These are phyloP conservation scores for Croton laevigatus DNA, from an alignment of 441 rosid genomes.

Conservation along the genomic window DNA sequence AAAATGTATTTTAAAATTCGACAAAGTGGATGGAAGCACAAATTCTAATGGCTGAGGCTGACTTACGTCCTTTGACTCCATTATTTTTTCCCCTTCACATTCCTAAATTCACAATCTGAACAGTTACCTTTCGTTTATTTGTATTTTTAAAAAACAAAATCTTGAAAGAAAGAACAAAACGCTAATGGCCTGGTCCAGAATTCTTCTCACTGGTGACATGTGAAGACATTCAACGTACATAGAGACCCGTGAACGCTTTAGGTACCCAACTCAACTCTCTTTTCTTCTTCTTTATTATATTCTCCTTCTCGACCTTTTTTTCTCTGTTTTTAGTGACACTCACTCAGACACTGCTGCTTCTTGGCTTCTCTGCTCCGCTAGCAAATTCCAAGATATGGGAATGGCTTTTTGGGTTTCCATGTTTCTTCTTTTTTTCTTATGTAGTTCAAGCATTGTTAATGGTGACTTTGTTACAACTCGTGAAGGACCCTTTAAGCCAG, in stretches of 20 bases:
- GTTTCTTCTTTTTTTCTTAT: background rate
- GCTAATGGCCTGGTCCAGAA: background rate
- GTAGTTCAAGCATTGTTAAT: slow-evolving; percentile 22
- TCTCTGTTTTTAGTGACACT: background rate
- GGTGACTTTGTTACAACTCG: slow-evolving; percentile 51
- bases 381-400: slow-evolving; percentile 3
- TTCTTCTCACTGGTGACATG: background rate
- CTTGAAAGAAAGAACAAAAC: background rate
- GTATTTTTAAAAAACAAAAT: no score
- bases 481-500: slow-evolving; percentile 68
- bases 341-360: background rate
- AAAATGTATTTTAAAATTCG: no score
- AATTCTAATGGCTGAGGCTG: no score
- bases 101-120: no score
- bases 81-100: no score
- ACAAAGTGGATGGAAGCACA: no score
- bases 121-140: no score
- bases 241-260: background rate
- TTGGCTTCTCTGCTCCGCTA: background rate
- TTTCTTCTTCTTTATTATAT: no score
- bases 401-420: background rate
- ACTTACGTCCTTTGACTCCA: no score
- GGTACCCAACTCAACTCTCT: no score
- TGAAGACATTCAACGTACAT: background rate
- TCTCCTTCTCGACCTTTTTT: background rate